Conservation (phyloP, 75 land plant species). For the Picea sitchensis region DNA sequence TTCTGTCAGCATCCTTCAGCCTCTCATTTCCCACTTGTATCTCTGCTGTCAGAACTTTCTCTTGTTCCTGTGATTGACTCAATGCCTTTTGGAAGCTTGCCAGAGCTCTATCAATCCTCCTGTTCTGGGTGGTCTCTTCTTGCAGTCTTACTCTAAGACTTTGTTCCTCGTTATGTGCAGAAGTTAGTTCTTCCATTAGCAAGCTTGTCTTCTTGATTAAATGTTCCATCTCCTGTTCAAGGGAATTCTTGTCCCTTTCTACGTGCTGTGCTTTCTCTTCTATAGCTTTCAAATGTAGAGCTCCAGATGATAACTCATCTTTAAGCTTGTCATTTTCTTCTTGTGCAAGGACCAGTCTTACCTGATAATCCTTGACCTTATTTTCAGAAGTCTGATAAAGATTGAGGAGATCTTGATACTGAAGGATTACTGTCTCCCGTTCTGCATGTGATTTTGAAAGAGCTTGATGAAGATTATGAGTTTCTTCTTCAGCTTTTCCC, state of each 20-base stretch:
- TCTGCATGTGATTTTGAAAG: slow-evolving; percentile 13
- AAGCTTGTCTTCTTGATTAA: slow-evolving; percentile 1
- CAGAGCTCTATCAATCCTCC: slow-evolving; percentile 1
- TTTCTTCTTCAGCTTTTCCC: slow-evolving; percentile 29
- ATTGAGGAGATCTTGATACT: slow-evolving; percentile 3
- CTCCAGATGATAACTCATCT: slow-evolving; percentile 8
- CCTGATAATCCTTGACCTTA: slow-evolving; percentile 1
- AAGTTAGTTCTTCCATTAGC: slow-evolving; percentile 11
- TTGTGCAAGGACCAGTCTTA: background rate
- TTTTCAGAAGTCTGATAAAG: slow-evolving; percentile 8
- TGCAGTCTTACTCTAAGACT: slow-evolving; percentile 8
- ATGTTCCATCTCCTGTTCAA: slow-evolving; percentile 2
- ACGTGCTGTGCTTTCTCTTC: slow-evolving; percentile 5
- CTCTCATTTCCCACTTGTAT: slow-evolving; percentile 1
- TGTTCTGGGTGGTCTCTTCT: background rate
- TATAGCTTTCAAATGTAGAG: background rate
- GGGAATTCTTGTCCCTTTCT: slow-evolving; percentile 3
- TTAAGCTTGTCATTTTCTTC: slow-evolving; percentile 8
- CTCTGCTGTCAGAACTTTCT: background rate
- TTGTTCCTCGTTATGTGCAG: background rate
- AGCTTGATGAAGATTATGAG: slow-evolving; percentile 25
- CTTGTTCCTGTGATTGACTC: slow-evolving; percentile 1
- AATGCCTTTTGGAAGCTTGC: slow-evolving; percentile 5
- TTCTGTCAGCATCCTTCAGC: slow-evolving; percentile 2
- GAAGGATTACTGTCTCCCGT: background rate